Evolutionary conservation across 1,284 basidiomycete species (phyloP).

Genomic region (Melampsora larici-populina): DNA sequence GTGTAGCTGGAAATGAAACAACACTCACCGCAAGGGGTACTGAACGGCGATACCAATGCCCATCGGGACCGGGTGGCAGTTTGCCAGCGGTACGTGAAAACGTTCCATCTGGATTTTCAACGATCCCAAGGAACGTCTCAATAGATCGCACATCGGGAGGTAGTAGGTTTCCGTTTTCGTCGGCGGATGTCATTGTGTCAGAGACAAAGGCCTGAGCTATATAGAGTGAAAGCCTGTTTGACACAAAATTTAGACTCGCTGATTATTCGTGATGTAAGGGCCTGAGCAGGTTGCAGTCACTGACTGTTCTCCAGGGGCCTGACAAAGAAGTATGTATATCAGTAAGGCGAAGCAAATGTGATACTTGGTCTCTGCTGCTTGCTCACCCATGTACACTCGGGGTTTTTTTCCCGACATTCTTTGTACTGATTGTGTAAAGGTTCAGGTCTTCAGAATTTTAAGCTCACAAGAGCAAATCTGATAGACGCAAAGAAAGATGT

Average conservation of each 20-base stretch:
- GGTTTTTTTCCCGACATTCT: not conserved
- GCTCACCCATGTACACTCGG: conserved; percentile 4
- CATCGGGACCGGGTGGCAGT: not conserved
- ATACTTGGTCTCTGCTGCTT: not conserved
- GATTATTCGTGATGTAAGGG: too few species aligned
- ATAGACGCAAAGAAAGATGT: not conserved
- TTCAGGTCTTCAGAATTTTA: too few species aligned
- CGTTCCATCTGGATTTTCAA: not conserved
- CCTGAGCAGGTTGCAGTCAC: not conserved
- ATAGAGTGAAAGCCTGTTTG: not conserved
- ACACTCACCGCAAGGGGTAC: not conserved
- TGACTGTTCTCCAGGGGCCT: not conserved
- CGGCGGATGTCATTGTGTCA: not conserved
- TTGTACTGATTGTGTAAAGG: not conserved
- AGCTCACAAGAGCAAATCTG: not conserved
- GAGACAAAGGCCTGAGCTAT: not conserved
- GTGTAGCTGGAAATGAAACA: too few species aligned
- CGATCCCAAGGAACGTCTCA: not conserved
- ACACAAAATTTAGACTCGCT: too few species aligned
- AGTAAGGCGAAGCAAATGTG: not conserved
- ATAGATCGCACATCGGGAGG: not conserved
- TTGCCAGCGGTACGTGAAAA: not conserved
- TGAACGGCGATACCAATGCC: conserved; percentile 6
- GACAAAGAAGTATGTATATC: not conserved
- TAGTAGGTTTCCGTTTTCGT: not conserved